These are phyloP conservation scores for Coniferiporia sulphurascens DNA, from an alignment of 1,284 basidiomycete genomes.

Conservation along the genomic window DNA sequence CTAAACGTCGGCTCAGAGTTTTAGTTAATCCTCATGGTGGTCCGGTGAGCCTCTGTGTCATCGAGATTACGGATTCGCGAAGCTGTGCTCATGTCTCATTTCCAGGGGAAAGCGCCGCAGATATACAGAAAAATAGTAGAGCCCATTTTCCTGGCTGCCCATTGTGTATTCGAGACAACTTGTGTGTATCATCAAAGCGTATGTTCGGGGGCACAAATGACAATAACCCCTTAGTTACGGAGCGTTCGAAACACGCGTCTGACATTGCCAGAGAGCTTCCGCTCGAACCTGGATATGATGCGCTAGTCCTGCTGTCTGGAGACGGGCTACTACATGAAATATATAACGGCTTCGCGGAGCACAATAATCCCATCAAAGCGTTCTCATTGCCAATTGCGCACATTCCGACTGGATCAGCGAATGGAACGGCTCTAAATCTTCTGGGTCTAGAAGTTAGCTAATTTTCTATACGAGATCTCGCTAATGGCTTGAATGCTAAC, in stretches of 20 bases:
- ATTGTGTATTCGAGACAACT: constrained; percentile 59
- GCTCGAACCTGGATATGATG: constrained; percentile 61
- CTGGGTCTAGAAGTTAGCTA: constrained; percentile 55
- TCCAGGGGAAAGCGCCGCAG: constrained; percentile 64
- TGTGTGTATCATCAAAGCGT: constrained; percentile 37
- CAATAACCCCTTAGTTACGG: constrained; percentile 53
- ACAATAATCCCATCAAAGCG: constrained; percentile 64
- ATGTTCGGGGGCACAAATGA: too few relatives aligned
- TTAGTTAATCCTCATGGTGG: constrained; percentile 91
- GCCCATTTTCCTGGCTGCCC: constrained; percentile 79
- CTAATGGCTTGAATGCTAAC: neutral
- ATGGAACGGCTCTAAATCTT: constrained; percentile 74
- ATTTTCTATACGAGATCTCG: neutral
- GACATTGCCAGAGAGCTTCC: constrained; percentile 62
- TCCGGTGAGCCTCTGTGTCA: constrained; percentile 35
- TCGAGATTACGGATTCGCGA: neutral
- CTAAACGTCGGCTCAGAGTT: constrained; percentile 52
- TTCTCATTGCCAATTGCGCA: constrained; percentile 77
- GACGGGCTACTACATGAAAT: constrained; percentile 91
- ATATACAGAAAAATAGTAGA: constrained; percentile 66
- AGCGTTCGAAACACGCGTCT: constrained; percentile 66
- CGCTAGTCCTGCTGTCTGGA: constrained; percentile 80
- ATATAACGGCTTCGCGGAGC: constrained; percentile 85
- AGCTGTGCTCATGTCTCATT: neutral
- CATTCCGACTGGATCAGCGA: constrained; percentile 86